phyloP scores from a whole-genome alignment of 2,329 filamentous ascomycete genomes.

The Colletotrichum phormii region DNA sequence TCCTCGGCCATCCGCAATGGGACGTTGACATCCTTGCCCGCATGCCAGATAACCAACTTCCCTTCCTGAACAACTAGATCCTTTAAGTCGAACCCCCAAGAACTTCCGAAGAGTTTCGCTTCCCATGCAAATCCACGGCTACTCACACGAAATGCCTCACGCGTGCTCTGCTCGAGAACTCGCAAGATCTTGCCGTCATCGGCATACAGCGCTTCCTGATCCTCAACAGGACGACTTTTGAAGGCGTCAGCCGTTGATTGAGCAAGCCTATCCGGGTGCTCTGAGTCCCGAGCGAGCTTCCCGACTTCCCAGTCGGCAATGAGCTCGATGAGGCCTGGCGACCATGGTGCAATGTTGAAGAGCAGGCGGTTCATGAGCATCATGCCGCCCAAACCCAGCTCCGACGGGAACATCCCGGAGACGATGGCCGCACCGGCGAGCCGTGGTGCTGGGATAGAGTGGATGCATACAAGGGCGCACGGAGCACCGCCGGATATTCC shows the following conservation, averaged over 20 bases:
- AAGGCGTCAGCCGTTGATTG: slow-evolving; percentile 6
- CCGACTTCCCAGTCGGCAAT: slow-evolving; percentile 10
- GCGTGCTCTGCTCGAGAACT: background rate
- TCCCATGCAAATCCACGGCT: background rate
- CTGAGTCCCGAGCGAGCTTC: background rate
- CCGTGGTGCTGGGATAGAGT: slow-evolving; percentile 41
- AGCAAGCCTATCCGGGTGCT: background rate
- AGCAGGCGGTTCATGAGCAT: slow-evolving; percentile 29
- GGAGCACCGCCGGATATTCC: slow-evolving; percentile 51
- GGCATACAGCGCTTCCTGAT: slow-evolving; percentile 40
- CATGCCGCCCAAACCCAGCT: slow-evolving; percentile 35
- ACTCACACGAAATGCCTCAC: background rate
- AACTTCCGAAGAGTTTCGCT: slow-evolving; percentile 30
- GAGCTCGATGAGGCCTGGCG: slow-evolving; percentile 5
- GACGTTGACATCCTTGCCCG: slow-evolving; percentile 22
- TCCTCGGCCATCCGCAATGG: background rate
- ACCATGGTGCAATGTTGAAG: slow-evolving; percentile 22
- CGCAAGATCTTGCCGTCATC: background rate
- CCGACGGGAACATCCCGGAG: slow-evolving; percentile 35
- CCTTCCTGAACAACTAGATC: slow-evolving; percentile 16
- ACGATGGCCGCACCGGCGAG: slow-evolving; percentile 30
- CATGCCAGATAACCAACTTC: slow-evolving; percentile 24
- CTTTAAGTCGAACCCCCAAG: slow-evolving; percentile 38
- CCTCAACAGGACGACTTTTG: slow-evolving; percentile 17
- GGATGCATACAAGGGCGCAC: slow-evolving; percentile 49